Evolutionary conservation across 352 stramenopile species (phyloP).

Genomic region (Discostella stelligera): DNA sequence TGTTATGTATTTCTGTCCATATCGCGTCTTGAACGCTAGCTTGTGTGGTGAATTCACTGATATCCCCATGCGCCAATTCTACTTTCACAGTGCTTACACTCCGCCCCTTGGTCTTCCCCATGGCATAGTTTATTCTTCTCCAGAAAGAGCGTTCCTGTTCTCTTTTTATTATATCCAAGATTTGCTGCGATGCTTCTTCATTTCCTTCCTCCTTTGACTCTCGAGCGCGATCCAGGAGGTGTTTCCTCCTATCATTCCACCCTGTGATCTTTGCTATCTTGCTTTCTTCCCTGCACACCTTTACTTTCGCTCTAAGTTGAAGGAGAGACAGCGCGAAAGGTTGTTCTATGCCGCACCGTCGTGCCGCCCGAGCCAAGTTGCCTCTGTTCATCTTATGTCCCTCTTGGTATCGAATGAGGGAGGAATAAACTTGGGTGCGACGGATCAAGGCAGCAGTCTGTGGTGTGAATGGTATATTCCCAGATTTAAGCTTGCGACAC

Average conservation of each 20-base stretch:
- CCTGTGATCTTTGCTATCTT: background rate
- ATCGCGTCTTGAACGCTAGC: background rate
- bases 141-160: background rate
- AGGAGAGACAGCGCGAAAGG: background rate
- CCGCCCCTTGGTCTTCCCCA: background rate
- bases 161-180: slow-evolving; percentile 4
- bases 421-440: slow-evolving; percentile 5
- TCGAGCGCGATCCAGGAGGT: background rate
- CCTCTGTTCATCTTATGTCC: slow-evolving; percentile 6
- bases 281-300: background rate
- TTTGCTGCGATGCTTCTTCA: background rate
- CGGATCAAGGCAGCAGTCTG: slow-evolving; percentile 5
- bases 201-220: background rate
- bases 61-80: background rate
- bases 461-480: background rate
- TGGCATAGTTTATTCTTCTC: background rate
- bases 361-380: background rate
- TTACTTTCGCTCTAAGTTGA: background rate
- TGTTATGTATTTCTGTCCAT: background rate
- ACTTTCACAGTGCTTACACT: background rate
- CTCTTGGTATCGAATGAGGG: slow-evolving; percentile 1
- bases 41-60: background rate
- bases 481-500: slow-evolving; percentile 26
- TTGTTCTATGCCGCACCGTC: background rate
- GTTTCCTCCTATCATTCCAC: background rate